Conservation (phyloP, 352 stramenopile genomes). For the Pythium rhizo-oryzae region DNA sequence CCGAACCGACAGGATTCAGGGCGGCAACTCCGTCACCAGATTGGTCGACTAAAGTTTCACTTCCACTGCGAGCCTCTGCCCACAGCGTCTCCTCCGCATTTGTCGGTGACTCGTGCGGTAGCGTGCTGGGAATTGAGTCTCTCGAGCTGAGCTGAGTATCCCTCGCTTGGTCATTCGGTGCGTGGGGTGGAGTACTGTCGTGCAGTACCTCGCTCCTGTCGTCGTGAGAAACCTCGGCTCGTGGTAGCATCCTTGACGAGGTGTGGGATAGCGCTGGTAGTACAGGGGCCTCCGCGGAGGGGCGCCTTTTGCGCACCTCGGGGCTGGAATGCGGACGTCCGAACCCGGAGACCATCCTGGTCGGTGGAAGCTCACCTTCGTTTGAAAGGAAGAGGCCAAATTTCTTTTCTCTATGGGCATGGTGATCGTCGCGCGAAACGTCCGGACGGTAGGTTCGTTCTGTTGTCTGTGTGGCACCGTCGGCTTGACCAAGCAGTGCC, state of each 20-base stretch:
- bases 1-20: too few species aligned
- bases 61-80: neutral
- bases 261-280: conserved; percentile 23
- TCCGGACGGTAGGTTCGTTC: conserved; percentile 11
- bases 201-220: neutral
- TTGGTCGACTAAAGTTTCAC: too few species aligned
- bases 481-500: conserved; percentile 3
- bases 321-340: conserved; percentile 28
- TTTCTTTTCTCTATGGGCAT: neutral
- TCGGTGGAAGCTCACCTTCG: neutral
- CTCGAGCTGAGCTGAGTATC: too few species aligned
- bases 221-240: conserved; percentile 7
- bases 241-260: neutral
- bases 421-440: neutral
- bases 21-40: too few species aligned
- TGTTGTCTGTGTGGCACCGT: conserved; percentile 23
- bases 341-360: neutral
- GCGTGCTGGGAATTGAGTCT: too few species aligned
- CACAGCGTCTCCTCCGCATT: neutral
- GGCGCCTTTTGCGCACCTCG: conserved; percentile 18
- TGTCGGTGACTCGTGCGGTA: neutral
- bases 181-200: too few species aligned
- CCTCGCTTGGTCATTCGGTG: too few species aligned
- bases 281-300: neutral
- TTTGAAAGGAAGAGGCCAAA: conserved; percentile 15